Base-by-base conservation (phyloP, 495 filamentous ascomycete genomes). In the Hypoxylon fragiforme region DNA sequence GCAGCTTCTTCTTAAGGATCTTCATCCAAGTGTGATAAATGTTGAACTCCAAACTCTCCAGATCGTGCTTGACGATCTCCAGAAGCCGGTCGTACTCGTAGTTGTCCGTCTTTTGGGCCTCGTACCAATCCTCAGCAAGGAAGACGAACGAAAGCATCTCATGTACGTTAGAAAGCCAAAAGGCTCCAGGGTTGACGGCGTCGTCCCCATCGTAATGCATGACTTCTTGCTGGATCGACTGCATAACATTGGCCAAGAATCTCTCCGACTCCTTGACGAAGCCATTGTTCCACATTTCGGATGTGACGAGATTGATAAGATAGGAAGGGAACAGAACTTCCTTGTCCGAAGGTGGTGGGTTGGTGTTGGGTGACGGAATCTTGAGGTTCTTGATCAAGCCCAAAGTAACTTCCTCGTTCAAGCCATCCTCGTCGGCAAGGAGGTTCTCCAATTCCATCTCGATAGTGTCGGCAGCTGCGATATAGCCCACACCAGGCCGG, bases 21-120 rank as follows among this genome's bases (percentile, higher is more conserved):
- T 99, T 99, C 94, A 99, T 99, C 94, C 94, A 99, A 8, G 94
- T 99, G 73, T 99, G 95, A 72, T 99, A 99, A 67, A 99, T 97
- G 77, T 99, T 99, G 81, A 99, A 99, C 73, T 99, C 94, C 36
- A 99, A 77, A 71, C 90, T 96, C 76, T 99, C 94, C 42, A 99
- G 78, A 62, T 99, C 94, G 63, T 97, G 94, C 80, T 99, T 99
- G 56, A 97, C 94, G 66, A 99, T 97, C 68, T 99, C 94, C 64
- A 99, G 74, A 24, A 99, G 79, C 55, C 95, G 88, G 73, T 99
- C 95, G 61, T 99, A 99, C 75, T 97, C 94, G 70, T 92, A 96
- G 64, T 99, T 96, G 67, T 97, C 95, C 39, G 91, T 95, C 81
- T 99, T 99, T 69, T 99, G 94, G 20, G 91, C 88, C 77, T 97